Conservation (phyloP, 176 grass and related monocot species). For the Themeda triandra region DNA sequence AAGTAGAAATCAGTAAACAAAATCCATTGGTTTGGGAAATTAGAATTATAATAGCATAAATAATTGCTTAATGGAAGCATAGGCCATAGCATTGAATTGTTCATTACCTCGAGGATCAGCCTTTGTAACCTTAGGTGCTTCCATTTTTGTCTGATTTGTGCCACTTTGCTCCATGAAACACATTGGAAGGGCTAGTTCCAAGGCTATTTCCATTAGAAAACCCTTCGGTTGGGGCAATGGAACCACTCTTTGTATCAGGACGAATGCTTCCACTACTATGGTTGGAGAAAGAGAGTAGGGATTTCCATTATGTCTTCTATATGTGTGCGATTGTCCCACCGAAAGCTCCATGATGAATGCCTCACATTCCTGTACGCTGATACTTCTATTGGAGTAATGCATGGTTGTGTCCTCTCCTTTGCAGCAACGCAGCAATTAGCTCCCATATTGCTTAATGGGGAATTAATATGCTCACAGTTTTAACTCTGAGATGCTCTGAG, state of each 20-base stretch:
- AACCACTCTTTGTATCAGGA: conserved; percentile 55
- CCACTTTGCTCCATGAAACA: conserved; percentile 41
- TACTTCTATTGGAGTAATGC: conserved; percentile 48
- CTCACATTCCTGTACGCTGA: conserved; percentile 71
- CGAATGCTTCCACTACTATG: conserved; percentile 54
- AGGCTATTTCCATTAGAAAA: conserved; percentile 49
- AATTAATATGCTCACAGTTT: conserved; percentile 26
- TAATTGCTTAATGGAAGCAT: neutral
- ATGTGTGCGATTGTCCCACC: conserved; percentile 89
- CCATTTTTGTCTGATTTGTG: conserved; percentile 43
- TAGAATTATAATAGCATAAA: neutral
- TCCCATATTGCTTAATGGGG: conserved; percentile 55
- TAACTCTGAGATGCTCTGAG: neutral
- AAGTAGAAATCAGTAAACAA: conserved; percentile 29
- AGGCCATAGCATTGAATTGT: neutral
- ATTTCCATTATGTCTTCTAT: conserved; percentile 83
- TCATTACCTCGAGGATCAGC: conserved; percentile 39
- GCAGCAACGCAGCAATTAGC: conserved; percentile 82
- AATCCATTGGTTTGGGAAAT: neutral
- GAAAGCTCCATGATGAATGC: conserved; percentile 83
- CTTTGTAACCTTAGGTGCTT: conserved; percentile 32
- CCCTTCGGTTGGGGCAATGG: conserved; percentile 45
- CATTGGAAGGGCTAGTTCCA: conserved; percentile 45
- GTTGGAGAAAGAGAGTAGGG: conserved; percentile 45
- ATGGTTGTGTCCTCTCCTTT: conserved; percentile 60